Evolutionary conservation across 345 rosid genomes (phyloP), one percentile per base, ranked within the genome.

Genomic region (Eucalyptus paniculata): DNA sequence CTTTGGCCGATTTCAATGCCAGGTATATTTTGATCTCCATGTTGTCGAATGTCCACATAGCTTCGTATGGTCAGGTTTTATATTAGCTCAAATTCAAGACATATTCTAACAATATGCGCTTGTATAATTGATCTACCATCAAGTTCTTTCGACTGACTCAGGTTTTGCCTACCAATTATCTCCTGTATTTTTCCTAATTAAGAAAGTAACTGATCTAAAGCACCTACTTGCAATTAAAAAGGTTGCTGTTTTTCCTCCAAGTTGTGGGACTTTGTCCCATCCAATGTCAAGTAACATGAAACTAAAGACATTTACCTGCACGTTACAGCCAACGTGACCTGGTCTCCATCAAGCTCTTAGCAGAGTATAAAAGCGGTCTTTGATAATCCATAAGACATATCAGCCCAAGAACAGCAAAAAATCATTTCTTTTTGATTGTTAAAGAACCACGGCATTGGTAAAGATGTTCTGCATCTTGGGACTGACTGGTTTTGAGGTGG

Each of bases 71-170:
- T 72, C 8, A 7, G 26, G 45, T 72, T 21, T 72, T 4, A 10
- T 19, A 5, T 72, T 10, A 1, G 13, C 44, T 10, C 15, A 72
- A 72, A 37, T 12, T 19, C 4, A 42, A 37, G 45, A 72, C 7
- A 37, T 34, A 19, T 72, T 37, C 8, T 67, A 37, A 34, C 1
- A 19, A 34, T 72, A 19, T 72, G 45, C 1, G 3, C 3, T 21
- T 5, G 1, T 37, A 10, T 12, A 37, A 77, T 37, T 37, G 45
- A 72, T 34, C 45, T 37, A 5, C 9, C 28, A 21, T 40, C 16
- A 11, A 1, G 24, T 11, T 77, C 47, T 2, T 40, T 77, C 0
- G 30, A 77, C 24, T 11, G 1, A 21, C 45, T 19, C 2, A 2
- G 15, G 8, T 21, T 19, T 72, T 19, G 26, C 15, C 14, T 9